Percentiles rank a stretch among this genome's conserved stretches.
phyloP scores from a whole-genome alignment of 441 rosid species.

The Erysimum cheiri region DNA sequence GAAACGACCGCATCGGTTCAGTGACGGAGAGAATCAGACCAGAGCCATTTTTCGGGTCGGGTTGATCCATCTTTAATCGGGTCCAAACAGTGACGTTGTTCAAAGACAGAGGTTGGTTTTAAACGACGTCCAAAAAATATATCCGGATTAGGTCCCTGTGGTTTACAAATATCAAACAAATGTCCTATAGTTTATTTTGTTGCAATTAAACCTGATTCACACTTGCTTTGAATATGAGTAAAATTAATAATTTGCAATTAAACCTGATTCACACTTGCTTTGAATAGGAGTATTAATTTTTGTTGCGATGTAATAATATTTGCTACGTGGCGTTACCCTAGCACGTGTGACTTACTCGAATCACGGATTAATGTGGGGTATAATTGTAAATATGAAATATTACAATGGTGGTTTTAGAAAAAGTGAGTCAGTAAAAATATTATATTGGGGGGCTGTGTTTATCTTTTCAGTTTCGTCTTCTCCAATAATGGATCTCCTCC shows the following conservation, averaged over 20 bases:
- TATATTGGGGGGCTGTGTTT: conserved; percentile 7
- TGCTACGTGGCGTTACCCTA: conserved; percentile 18
- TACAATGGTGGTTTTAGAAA: neutral
- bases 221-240: no score
- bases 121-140: neutral
- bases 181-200: neutral
- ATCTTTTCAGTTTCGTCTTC: conserved; percentile 10
- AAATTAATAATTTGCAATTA: no score
- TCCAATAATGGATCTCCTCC: conserved; percentile 38
- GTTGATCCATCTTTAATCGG: conserved; percentile 49
- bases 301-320: neutral
- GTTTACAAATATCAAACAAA: neutral
- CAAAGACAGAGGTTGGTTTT: neutral
- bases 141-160: neutral
- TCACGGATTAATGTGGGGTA: conserved; percentile 13
- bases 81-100: neutral
- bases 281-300: no score
- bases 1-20: conserved; percentile 62
- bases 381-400: conserved; percentile 2
- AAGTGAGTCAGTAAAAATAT: conserved; percentile 25
- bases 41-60: conserved; percentile 38
- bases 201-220: no score
- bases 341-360: conserved; percentile 32
- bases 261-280: no score
- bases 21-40: conserved; percentile 61